Base-by-base conservation (phyloP, 2,329 filamentous ascomycete genomes). In the Polychaeton citri region DNA sequence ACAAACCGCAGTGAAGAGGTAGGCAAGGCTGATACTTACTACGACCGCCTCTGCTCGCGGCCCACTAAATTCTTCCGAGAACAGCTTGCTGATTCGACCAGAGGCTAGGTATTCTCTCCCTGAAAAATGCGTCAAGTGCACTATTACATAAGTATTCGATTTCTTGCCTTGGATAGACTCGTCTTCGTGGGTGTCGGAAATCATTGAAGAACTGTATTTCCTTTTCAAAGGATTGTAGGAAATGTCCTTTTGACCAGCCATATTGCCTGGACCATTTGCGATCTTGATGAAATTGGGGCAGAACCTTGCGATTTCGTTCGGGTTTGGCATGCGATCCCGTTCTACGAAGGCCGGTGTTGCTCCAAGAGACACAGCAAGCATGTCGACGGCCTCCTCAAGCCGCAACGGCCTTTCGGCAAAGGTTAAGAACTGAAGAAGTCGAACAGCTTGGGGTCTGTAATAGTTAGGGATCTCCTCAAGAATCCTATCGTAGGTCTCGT, bases 401-500 rank as follows among this genome's bases (percentile, higher is more conserved):
- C 28, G 38, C 12, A 42, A 13, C 34, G 44, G 49, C 13, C 42
- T 31, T 10, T 19, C 33, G 6, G 49, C 44, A 4, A 43, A 44
- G 13, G 43, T 37, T 3, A 58, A 35, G 28, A 39, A 48, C 33
- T 46, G 41, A n/a, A 58, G 42, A 15, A 49, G 42, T 6, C 34
- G 43, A n/a, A 43, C 21, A 3, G 30, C 30, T 7, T 32, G 8
- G 30, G 30, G 30, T 18, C 45, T 45, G 18, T 35, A 1, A 45
- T 37, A 19, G 46, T 36, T 21, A 58, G 55, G 4, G 39, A 42
- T 2, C 26, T 21, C 7, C 21, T 24, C 21, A 24, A 59, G 39
- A 26, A 62, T 60, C 19, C 54, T 49, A 13, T 48, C 45, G 33
- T 62, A 61, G 5, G 57, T 60, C n/a, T 56, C 48, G 19, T 59